Evolutionary conservation across 2,329 filamentous ascomycete genomes (phyloP), one percentile per base, ranked within the genome.

Genomic region (Diaporthe australafricana): DNA sequence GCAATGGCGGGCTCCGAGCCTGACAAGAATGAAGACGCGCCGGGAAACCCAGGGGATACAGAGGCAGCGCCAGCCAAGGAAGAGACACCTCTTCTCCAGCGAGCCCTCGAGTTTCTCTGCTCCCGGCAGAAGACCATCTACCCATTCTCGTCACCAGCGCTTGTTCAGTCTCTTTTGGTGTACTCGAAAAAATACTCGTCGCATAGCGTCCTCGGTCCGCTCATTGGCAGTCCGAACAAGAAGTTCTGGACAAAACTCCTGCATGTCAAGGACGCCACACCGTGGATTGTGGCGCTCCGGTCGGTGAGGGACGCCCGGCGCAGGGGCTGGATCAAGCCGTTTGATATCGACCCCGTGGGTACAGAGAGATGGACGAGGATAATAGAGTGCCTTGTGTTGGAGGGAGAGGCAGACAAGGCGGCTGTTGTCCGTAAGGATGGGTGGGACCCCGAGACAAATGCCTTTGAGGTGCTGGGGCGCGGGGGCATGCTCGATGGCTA

Each of bases 71-170:
- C 30, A 11, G 20, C 38, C 48, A 48, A 17, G 42, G 40, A 65
- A 27, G 45, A 56, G 1, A 80, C 79, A 4, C 81, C 80, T 8
- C 73, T 82, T 1, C 63, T 82, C 1, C 72, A 77, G 0, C 80
- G 81, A 42, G 80, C 80, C 1, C 77, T 77, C 1, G 80, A 82
- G 48, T 81, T 80, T 30, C 75, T 81, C 22, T 81, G 79, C 70
- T 80, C 80, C 0, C 76, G 80, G 12, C 77, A 79, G 52, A 79
- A 78, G 55, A 80, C 80, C 6, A 80, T 82, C 40, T 82, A 77
- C 63, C 81, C 81, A 0, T 75, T 79, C 2, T 82, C 81, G 0
- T 75, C 77, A 35, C 78, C 78, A 4, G 38, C 32, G 14, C 17
- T 71, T 20, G 70, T 71, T 20, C 42, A 22, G 25, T 50, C 50